Evolutionary conservation across 1,139 yeast species (phyloP), one percentile per base, ranked within the genome.

Genomic region (Pichia sp.): DNA sequence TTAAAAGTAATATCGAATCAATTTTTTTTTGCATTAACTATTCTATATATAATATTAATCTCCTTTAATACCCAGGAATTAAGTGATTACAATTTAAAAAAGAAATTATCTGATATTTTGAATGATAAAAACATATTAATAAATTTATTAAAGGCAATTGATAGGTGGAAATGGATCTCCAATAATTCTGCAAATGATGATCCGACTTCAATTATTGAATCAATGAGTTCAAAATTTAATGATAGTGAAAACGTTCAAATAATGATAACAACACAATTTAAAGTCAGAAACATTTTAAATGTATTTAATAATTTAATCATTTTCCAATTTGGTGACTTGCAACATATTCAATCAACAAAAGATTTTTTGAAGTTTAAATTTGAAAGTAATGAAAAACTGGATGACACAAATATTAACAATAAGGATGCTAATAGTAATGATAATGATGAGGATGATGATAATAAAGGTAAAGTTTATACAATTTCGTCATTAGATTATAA

Each of bases 401-500:
- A 36, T 18, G 25, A 19, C 19, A 36, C 34, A 13, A 31, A 31
- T 9, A n/a, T n/a, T n/a, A n/a, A n/a, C n/a, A 19, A 38, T 22
- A 22, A 22, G 25, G 25, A 18, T 13, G n/a, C 14, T n/a, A 31
- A 41, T 25, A 27, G 10, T 27, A n/a, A 27, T 27, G 14, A 8
- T 9, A n/a, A 9, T 27, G 14, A 11, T 7, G 25, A 41, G 19
- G 51, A 53, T 38, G 53, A 42, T 54, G 60, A 53, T 44, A 63
- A 56, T 49, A 67, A 50, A 11, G 41, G 25, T 8, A n/a, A 47
- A 7, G 56, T 54, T 11, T 48, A 53, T 27, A 43, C 54, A 4
- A 60, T 65, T 38, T 82, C 96, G 2, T 93, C 96, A 0, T 69
- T 89, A 36, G 96, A 89, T 60, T 90, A 87, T 65, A 83, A 81